Percentiles rank a stretch among this genome's conserved stretches.
These are phyloP conservation scores for Xylaria sp. DNA, from an alignment of 2,329 filamentous ascomycete species.

Conservation along the genomic window DNA sequence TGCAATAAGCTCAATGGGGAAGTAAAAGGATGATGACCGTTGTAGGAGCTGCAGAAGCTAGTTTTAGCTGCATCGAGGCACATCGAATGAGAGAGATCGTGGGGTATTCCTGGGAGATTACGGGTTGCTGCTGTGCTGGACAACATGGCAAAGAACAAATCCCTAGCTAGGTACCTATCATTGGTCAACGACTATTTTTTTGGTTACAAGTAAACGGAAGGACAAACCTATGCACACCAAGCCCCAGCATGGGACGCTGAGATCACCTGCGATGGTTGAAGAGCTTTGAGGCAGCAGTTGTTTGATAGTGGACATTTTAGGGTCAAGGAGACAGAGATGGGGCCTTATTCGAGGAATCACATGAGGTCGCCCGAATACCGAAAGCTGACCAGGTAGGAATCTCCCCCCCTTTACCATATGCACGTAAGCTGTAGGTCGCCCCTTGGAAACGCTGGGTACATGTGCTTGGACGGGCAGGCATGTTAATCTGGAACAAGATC, in stretches of 20 bases:
- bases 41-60: constrained; percentile 24
- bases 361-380: neutral
- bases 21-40: constrained; percentile 26
- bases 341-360: neutral
- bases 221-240: too few relatives aligned
- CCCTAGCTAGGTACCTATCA: neutral
- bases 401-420: neutral
- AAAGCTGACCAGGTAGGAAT: neutral
- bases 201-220: too few relatives aligned
- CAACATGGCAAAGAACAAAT: neutral
- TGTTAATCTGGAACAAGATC: neutral
- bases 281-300: neutral
- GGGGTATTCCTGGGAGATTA: neutral
- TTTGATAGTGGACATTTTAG: neutral
- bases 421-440: neutral
- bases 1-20: constrained; percentile 37
- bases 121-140: neutral
- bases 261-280: too few relatives aligned
- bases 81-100: neutral
- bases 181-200: neutral
- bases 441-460: neutral
- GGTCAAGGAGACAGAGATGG: neutral
- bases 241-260: too few relatives aligned
- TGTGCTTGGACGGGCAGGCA: neutral
- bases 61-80: constrained; percentile 12